Base-by-base conservation (phyloP, 2,329 filamentous ascomycete genomes). In the Pyricularia pennisetigena region DNA sequence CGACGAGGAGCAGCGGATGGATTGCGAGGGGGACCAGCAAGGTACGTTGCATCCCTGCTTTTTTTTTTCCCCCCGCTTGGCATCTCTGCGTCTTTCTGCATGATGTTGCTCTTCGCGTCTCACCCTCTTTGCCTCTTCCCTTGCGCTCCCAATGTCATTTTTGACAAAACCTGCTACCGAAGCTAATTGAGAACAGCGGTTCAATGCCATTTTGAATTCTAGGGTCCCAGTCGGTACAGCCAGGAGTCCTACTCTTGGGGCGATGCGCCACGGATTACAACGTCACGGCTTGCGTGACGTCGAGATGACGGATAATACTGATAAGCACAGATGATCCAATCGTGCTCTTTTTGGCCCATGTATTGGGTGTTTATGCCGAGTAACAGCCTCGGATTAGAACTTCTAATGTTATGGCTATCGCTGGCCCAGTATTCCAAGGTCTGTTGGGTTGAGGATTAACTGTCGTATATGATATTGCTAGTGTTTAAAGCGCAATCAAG, bases 1-100 rank as follows among this genome's bases (percentile, higher is more conserved):
- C 64, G 73, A 73, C 67, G 70, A 66, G 57, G 65, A 64, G 49
- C 35, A 68, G n/a, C n/a, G 59, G 26, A 62, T 62, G 59, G 24
- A 62, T 16, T 62, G 59, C 59, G 59, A 62, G 10, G 59, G 14
- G n/a, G 24, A 26, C 14, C 24, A 62, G 59, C 23, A 62, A 62
- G 59, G 59, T 62, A 62, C 59, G 29, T 24, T 61, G n/a, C 23
- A 61, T n/a, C 54, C 24, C 6, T n/a, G 23, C 24, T 41, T 16
- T 41, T 16, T n/a, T n/a, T n/a, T n/a, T n/a, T n/a, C n/a, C n/a
- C n/a, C n/a, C n/a, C n/a, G 54, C 54, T 59, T 59, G 54, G 7
- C 20, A 7, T 57, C 23, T 59, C 7, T 35, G 12, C 5, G 7
- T 41, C 20, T 26, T 24, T 5, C 24, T 5, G 57, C 57, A 12